Evolutionary conservation across 192 early-diverging fungal genomes (phyloP), one percentile per base, ranked within the genome.

Genomic region (Haplosporangium gracile): DNA sequence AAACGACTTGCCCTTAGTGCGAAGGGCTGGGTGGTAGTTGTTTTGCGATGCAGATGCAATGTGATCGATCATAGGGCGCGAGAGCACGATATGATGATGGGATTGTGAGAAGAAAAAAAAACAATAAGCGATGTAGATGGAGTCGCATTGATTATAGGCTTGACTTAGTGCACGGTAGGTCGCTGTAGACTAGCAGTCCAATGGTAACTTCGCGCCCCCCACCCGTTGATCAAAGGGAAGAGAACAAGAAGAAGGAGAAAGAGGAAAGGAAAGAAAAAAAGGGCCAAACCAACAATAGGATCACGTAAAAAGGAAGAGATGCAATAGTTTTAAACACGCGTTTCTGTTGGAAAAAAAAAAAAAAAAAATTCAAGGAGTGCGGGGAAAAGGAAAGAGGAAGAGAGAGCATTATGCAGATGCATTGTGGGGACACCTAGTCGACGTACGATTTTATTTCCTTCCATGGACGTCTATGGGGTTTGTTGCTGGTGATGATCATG

Each of bases 21-120:
- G 36, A 36, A 36, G 36, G 36, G 16, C 49, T 22, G 5, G 18
- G 4, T 51, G 49, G 15, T 65, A 13, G 60, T 65, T 65, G 3
- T 65, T 34, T 65, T 65, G 60, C 60, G 60, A 65, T 65, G 60
- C 60, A 65, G 60, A 65, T 65, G 60, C 60, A 65, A 65, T 65
- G 60, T 65, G 60, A 65, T 65, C 60, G 60, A 65, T 65, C 11
- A 65, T 32, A 65, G 11, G 29, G 60, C 32, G 60, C 10, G 60
- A 32, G 49, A 49, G 47, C 15, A 5, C 13, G 47, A 20, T 9
- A 45, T 9, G 24, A 26, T 32, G 60, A 26, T 29, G 60, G 29
- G 60, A 65, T 65, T 26, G 29, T 26, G 26, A 65, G n/a, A 24
- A 26, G 55, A 57, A 65, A 65, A 65, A 32, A 65, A 11, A 57